Conservation (phyloP, 176 grass and related monocot genomes). For the Aegilops tauschii region DNA sequence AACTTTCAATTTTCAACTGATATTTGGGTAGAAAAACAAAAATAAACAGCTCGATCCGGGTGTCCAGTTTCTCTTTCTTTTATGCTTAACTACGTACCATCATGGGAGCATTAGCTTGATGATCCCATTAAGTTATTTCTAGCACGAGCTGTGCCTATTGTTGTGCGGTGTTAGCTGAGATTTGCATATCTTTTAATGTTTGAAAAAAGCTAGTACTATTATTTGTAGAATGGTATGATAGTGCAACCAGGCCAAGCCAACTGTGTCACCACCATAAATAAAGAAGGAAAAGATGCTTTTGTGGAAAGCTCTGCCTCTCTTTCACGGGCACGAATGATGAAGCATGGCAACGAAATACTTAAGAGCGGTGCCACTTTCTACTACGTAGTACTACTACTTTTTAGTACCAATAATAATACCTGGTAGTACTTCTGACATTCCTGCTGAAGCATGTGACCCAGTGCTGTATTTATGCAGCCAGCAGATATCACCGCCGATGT, state of each 20-base stretch:
- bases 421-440: not conserved
- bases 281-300: conserved; percentile 10
- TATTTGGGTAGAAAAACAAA: not conserved
- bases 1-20: no score
- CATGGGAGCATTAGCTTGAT: not conserved
- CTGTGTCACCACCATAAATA: conserved; percentile 24
- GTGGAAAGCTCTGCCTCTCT: not conserved
- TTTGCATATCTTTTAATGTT: not conserved
- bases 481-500: no score
- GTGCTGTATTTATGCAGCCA: no score
- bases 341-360: not conserved
- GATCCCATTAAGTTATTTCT: not conserved
- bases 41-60: not conserved
- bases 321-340: conserved; percentile 31
- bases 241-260: not conserved
- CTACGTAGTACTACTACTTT: not conserved
- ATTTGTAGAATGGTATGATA: not conserved
- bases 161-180: not conserved
- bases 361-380: not conserved
- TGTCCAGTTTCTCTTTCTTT: not conserved
- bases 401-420: not conserved
- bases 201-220: not conserved
- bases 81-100: not conserved
- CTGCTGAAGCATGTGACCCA: not conserved
- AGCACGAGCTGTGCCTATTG: not conserved